A percentile compares a stretch with the other conserved stretches of the same genome.
Evolutionary conservation across 768 basidiomycete genomes (phyloP).

Genomic region (Pleurotus djamor): DNA sequence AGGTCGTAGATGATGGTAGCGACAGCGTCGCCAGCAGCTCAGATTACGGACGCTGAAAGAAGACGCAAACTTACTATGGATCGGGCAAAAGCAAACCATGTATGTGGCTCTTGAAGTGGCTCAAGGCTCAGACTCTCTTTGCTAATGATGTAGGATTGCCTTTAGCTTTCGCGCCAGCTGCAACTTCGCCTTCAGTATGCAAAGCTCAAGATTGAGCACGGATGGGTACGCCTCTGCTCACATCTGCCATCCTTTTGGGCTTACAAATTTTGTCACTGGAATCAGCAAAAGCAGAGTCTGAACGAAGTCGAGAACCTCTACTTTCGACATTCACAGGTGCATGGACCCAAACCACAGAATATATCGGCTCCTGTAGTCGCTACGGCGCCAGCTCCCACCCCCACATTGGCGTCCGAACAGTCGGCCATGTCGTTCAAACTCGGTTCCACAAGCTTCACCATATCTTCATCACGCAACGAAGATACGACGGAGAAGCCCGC

Average conservation of each 20-base stretch:
- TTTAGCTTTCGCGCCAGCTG: conserved; percentile 67
- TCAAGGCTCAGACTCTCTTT: background rate
- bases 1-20: background rate
- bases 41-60: conserved; percentile 35
- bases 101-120: conserved; percentile 33
- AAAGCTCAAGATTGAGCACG: conserved; percentile 75
- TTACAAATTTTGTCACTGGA: background rate
- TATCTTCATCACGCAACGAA: background rate
- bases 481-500: conserved; percentile 4
- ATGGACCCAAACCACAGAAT: conserved; percentile 28
- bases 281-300: conserved; percentile 71
- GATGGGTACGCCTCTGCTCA: conserved; percentile 66
- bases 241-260: no score
- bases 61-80: conserved; percentile 52
- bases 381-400: background rate
- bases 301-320: conserved; percentile 85
- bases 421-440: conserved; percentile 27
- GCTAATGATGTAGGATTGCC: background rate
- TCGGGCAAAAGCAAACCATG: conserved; percentile 55
- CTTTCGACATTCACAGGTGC: conserved; percentile 67
- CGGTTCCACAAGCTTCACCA: conserved; percentile 9
- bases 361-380: conserved; percentile 12
- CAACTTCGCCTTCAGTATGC: conserved; percentile 78
- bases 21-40: conserved; percentile 15
- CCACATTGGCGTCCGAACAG: conserved; percentile 10